Evolutionary conservation across 23 red algal species (phyloP), one percentile per base, ranked within the genome.

Genomic region (Gracilaria domingensis): DNA sequence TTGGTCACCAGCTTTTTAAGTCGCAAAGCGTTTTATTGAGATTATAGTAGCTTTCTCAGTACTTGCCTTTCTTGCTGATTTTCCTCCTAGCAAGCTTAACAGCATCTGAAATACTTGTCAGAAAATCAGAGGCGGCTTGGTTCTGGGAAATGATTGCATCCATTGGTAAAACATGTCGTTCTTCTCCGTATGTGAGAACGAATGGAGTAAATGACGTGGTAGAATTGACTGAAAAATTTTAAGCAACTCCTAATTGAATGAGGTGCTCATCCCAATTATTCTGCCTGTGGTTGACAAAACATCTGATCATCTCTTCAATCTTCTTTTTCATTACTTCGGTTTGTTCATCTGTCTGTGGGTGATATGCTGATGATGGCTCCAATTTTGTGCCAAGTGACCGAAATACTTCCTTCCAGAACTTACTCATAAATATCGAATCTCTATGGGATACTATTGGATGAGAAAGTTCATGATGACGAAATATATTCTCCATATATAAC

Each of bases 281-380:
- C 20, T 90, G 53, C 12, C 51, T 33, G 37, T n/a, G 53, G 40
- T 40, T 81, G 29, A 79, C 71, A 33, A 38, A 90, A 33, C 36
- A 45, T 35, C 47, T 56, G 23, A 90, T 44, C 33, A 66, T 80
- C 42, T 79, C 62, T 47, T 66, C 45, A 48, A 71, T 34, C 55
- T 66, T 90, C 29, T 66, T 90, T 23, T 90, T 90, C 17, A 90
- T 90, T 50, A 80, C 34, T 30, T 90, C 87, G 1, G 33, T 65
- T 71, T 64, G 1, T 28, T 45, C 87, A 47, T 90, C 87, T 33
- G 53, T 80, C 4, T 81, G 74, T 20, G 87, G 87, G 55, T 90
- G 76, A 67, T 70, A 69, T 18, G 70, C 5, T 0, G 28, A 62
- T 30, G 70, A 58, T 9, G 75, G 55, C 7, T 14, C 25, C 14